Conservation (phyloP, 176 grass and related monocot genomes). For the Rhynchospora breviuscula region DNA sequence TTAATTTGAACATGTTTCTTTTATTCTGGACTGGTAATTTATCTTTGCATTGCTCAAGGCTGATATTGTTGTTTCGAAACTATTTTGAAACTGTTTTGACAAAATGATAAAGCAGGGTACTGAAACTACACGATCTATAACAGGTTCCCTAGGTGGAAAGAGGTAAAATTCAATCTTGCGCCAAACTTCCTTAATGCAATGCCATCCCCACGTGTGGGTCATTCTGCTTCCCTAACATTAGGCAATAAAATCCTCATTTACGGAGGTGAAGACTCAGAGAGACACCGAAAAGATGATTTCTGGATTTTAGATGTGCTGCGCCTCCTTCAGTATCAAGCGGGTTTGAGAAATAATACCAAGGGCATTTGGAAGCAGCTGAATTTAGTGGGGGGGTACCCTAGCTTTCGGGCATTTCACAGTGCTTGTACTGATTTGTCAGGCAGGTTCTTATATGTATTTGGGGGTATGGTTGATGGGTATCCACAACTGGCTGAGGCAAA, state of each 20-base stretch:
- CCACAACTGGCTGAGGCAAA: slow-evolving; percentile 28
- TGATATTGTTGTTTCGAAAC: neutral
- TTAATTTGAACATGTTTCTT: neutral
- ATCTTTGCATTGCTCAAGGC: slow-evolving; percentile 1
- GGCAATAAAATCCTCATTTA: slow-evolving; percentile 89
- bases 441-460: slow-evolving; percentile 61
- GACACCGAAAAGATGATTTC: slow-evolving; percentile 77
- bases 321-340: slow-evolving; percentile 44
- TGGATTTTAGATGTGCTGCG: slow-evolving; percentile 70
- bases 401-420: slow-evolving; percentile 81
- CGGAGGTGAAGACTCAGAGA: slow-evolving; percentile 84
- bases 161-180: slow-evolving; percentile 47
- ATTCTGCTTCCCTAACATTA: slow-evolving; percentile 62
- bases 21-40: neutral
- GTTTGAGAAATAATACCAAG: slow-evolving; percentile 46
- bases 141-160: slow-evolving; percentile 73
- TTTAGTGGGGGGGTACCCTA: slow-evolving; percentile 59
- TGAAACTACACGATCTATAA: neutral
- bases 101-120: neutral
- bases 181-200: slow-evolving; percentile 57
- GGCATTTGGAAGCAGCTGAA: slow-evolving; percentile 61
- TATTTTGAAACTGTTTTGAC: neutral
- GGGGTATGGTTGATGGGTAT: slow-evolving; percentile 70
- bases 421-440: slow-evolving; percentile 68
- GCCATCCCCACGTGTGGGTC: slow-evolving; percentile 74